Evolutionary conservation across 805 yeast species (phyloP).

Genomic region (Pichia insulana): DNA sequence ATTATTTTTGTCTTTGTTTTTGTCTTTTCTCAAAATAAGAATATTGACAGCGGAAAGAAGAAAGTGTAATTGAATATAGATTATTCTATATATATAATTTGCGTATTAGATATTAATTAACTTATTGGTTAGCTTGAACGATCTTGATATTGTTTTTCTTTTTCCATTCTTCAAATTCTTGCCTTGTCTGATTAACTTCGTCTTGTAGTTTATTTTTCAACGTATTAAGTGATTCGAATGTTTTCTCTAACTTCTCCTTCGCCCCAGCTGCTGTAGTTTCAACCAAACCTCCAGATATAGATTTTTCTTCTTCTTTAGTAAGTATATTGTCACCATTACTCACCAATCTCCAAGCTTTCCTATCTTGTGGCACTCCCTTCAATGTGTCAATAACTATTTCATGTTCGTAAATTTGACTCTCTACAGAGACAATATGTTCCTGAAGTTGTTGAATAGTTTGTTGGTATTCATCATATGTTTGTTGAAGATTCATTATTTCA

Average conservation of each 20-base stretch:
- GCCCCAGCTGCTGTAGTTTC: constrained; percentile 79
- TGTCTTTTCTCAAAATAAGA: constrained; percentile 29
- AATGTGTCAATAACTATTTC: constrained; percentile 54
- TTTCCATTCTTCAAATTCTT: constrained; percentile 42
- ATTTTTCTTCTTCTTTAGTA: neutral
- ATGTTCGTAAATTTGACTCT: constrained; percentile 38
- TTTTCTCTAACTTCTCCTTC: constrained; percentile 48
- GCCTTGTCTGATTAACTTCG: constrained; percentile 33
- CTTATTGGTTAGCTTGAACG: constrained; percentile 24
- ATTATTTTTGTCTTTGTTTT: constrained; percentile 63
- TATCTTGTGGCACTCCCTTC: constrained; percentile 38
- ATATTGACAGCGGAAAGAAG: constrained; percentile 13
- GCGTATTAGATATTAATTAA: neutral
- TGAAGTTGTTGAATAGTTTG: constrained; percentile 37
- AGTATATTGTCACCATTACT: constrained; percentile 44
- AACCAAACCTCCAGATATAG: constrained; percentile 44
- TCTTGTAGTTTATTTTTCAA: constrained; percentile 31
- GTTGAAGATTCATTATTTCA: constrained; percentile 28
- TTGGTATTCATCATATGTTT: constrained; percentile 44
- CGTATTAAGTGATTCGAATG: constrained; percentile 38
- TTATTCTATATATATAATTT: neutral
- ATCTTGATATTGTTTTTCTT: constrained; percentile 40
- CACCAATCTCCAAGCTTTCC: constrained; percentile 87
- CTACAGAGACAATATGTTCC: constrained; percentile 39
- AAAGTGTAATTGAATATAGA: constrained; percentile 10